Percentiles rank a stretch among this genome's conserved stretches.
Conservation (phyloP, 495 filamentous ascomycete genomes). For the Margaritispora aquatica region DNA sequence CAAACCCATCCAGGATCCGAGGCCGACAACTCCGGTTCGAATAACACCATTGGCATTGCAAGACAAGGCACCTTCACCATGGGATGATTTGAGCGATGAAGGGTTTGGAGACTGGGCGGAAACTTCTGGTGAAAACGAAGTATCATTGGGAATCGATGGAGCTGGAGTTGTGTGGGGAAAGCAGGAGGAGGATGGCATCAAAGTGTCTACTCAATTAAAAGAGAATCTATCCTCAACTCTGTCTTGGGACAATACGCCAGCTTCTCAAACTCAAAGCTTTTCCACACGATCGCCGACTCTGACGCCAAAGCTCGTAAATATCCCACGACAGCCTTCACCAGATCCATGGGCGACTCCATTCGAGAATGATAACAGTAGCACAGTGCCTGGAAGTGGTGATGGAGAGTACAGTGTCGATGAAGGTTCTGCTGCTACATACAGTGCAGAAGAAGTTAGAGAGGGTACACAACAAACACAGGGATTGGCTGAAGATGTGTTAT, state of each 20-base stretch:
- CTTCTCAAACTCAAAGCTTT: not conserved
- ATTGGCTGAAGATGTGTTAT: not conserved
- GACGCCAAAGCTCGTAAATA: not conserved
- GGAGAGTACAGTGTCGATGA: not conserved
- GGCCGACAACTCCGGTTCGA: constrained; percentile 10
- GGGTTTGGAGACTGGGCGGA: constrained; percentile 34
- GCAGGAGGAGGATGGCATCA: constrained; percentile 2
- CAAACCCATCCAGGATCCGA: not conserved
- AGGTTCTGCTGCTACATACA: not conserved
- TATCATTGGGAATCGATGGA: constrained; percentile 9
- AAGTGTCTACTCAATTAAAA: not conserved
- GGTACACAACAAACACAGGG: not conserved
- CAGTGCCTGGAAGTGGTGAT: not conserved
- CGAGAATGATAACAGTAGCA: not conserved
- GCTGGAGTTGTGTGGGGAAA: constrained; percentile 2
- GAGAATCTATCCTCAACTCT: not conserved
- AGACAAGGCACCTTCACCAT: constrained; percentile 17
- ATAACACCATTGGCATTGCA: constrained; percentile 4
- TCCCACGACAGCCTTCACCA: constrained; percentile 42
- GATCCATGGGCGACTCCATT: constrained; percentile 34
- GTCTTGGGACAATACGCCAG: constrained; percentile 4
- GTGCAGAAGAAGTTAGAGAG: not conserved
- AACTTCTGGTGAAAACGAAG: constrained; percentile 1
- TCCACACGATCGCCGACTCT: not conserved
- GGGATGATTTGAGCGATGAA: constrained; percentile 24